These are phyloP conservation scores for Castanea crenata DNA, from an alignment of 306 rosid genomes.

Conservation along the genomic window DNA sequence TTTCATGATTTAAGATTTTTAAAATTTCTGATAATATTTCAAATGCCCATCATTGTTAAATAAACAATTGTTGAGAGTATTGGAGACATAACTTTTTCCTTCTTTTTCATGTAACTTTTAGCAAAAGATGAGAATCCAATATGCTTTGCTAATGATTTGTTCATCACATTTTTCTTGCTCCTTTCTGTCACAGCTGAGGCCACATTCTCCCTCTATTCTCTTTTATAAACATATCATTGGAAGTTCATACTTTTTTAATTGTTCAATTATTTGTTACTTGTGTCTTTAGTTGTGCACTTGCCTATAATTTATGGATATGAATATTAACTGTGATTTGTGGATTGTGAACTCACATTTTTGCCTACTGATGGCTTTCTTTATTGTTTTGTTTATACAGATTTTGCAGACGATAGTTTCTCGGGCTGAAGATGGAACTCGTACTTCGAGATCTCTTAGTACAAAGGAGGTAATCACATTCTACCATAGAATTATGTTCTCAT, in stretches of 20 bases:
- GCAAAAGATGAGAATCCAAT: neutral
- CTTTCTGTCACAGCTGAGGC: neutral
- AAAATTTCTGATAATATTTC: neutral
- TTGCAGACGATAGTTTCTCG: conserved; percentile 88
- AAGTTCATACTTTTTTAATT: neutral
- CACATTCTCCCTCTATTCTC: neutral
- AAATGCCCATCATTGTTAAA: neutral
- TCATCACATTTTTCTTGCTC: neutral
- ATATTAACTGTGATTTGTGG: neutral
- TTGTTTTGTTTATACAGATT: conserved; percentile 49
- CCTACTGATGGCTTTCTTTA: neutral
- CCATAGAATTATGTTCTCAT: neutral
- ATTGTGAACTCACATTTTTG: neutral
- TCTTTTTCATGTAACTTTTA: neutral
- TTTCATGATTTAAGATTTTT: neutral
- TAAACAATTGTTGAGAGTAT: neutral
- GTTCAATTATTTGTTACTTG: neutral
- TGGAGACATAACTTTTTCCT: neutral
- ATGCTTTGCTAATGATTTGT: neutral
- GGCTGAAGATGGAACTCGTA: conserved; percentile 72
- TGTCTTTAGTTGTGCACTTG: conserved; percentile 4
- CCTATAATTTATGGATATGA: neutral
- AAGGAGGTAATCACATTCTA: conserved; percentile 71
- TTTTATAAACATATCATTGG: neutral
- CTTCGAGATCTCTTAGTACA: conserved; percentile 76